Evolutionary conservation across 768 basidiomycete species (phyloP).

Genomic region (Baorangia bicolor): DNA sequence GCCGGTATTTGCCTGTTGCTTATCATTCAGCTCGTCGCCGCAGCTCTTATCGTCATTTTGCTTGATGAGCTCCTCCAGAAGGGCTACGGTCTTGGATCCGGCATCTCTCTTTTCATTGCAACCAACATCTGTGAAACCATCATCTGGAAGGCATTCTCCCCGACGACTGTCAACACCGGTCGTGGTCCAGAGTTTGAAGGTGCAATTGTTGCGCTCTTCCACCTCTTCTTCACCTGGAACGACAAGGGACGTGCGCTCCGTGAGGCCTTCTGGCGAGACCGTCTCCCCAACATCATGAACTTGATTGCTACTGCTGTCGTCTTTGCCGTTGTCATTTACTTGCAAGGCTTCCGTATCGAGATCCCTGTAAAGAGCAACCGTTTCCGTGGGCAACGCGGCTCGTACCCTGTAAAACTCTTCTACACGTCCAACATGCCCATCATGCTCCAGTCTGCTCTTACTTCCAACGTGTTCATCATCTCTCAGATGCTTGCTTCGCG

Average conservation of each 20-base stretch:
- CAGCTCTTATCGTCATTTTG: conserved; percentile 94
- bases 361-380: conserved; percentile 97
- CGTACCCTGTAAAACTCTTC: conserved; percentile 97
- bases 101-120: conserved; percentile 98
- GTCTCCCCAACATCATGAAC: conserved; percentile 98
- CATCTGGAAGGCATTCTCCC: conserved; percentile 99
- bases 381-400: conserved; percentile 93
- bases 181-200: conserved; percentile 98
- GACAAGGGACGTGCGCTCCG: conserved; percentile 96
- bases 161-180: conserved; percentile 96
- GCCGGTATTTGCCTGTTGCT: conserved; percentile 96
- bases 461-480: conserved; percentile 93
- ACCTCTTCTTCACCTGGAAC: conserved; percentile 96
- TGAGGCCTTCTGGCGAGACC: conserved; percentile 97
- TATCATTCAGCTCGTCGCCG: conserved; percentile 93
- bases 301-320: conserved; percentile 88
- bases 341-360: conserved; percentile 98
- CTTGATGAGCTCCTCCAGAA: conserved; percentile 99
- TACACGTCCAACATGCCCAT: conserved; percentile 99
- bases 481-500: conserved; percentile 92
- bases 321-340: conserved; percentile 94
- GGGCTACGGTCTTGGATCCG: conserved; percentile 97
- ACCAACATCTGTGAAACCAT: conserved; percentile 99
- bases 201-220: conserved; percentile 94
- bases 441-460: conserved; percentile 95